Base-by-base conservation (phyloP, 768 basidiomycete genomes). In the Podaxis sp. region DNA sequence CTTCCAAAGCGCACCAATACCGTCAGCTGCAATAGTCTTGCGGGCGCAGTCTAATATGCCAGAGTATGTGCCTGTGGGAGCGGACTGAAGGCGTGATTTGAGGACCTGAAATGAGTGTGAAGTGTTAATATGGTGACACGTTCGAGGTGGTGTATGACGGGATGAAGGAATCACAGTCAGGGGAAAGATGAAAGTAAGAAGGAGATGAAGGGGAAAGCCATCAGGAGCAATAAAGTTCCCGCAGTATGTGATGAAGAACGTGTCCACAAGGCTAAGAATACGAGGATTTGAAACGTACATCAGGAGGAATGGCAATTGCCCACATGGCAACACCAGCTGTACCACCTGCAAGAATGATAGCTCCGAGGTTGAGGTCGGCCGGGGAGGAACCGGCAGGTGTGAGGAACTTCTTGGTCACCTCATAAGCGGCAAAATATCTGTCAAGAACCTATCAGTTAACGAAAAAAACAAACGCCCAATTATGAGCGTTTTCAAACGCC, bases 321-420 rank as follows among this genome's bases (percentile, higher is more conserved):
- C 97, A 99, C 97, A 99, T 98, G 40, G 95, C 95, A 4, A 98
- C 85, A 67, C 97, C 97, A 1, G 97, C 97, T 43, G 85, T 88
- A 57, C 96, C 97, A 66, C 97, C 97, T 56, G 96, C 94, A 59
- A 95, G 63, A 66, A 98, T 90, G 68, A 98, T 85, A 17, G 91
- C 90, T 36, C 91, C 82, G 27, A 99, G 80, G 68, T 94, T 91
- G 61, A 98, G 82, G 54, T 94, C 88, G 40, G 86, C 81, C 2
- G 91, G 82, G n/a, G 89, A 88, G 17, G 91, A 80, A 36, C 91
- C 91, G 43, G 82, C 84, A 6, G 94, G 93, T 12, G 90, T 94
- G 65, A 99, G 76, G 1, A 83, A 76, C 71, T 90, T 91, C 77
- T 99, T 99, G 43, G 92, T 88, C 36, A 94, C 83, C 76, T 99